phyloP scores from a whole-genome alignment of 1,284 basidiomycete species.

The Schizophyllum amplum region DNA sequence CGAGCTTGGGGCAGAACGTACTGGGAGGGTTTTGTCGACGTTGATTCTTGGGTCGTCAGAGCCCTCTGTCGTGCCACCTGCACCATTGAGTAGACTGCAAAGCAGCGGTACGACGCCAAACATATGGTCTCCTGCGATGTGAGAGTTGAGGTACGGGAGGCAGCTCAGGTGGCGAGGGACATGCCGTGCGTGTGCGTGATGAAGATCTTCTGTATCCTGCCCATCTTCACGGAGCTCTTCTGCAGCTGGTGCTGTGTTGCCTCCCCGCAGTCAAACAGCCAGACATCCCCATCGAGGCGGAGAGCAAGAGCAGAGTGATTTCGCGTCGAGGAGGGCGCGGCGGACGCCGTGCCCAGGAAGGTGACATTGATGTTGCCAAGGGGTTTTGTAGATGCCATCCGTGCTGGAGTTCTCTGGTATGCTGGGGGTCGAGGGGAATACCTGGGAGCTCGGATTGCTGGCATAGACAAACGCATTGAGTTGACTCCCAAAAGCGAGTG shows the following conservation, averaged over 20 bases:
- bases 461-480: too few species aligned
- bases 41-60: slow-evolving; percentile 48
- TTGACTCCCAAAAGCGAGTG: too few species aligned
- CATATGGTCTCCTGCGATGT: slow-evolving; percentile 71
- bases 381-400: slow-evolving; percentile 4
- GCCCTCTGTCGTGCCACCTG: slow-evolving; percentile 55
- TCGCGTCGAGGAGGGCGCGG: slow-evolving; percentile 65
- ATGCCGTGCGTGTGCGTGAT: slow-evolving; percentile 88
- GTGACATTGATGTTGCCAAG: slow-evolving; percentile 43
- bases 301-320: slow-evolving; percentile 68
- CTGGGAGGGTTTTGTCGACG: slow-evolving; percentile 23
- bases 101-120: slow-evolving; percentile 75
- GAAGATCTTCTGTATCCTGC: slow-evolving; percentile 80
- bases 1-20: slow-evolving; percentile 17
- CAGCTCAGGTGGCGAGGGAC: slow-evolving; percentile 11
- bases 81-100: slow-evolving; percentile 58
- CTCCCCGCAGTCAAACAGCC: slow-evolving; percentile 90
- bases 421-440: too few species aligned
- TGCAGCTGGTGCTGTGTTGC: slow-evolving; percentile 81
- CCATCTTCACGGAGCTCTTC: slow-evolving; percentile 65
- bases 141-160: slow-evolving; percentile 1
- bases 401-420: too few species aligned
- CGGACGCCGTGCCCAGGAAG: slow-evolving; percentile 73
- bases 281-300: slow-evolving; percentile 56
- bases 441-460: too few species aligned